phyloP scores from a whole-genome alignment of 2,329 filamentous ascomycete genomes.

The Xylaria hypoxylon region DNA sequence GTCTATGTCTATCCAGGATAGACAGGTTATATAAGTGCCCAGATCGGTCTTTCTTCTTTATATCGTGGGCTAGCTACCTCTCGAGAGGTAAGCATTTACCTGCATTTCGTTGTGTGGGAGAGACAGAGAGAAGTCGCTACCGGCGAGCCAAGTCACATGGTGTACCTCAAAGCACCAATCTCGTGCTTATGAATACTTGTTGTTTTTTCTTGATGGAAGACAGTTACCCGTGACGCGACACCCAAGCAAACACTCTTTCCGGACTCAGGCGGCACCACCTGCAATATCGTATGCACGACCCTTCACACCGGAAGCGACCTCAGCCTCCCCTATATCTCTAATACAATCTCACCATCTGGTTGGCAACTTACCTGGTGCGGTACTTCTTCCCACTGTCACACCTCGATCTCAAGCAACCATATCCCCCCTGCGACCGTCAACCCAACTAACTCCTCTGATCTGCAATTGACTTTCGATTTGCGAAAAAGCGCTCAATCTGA shows the following conservation, averaged over 20 bases:
- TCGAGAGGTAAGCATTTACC: too few species aligned
- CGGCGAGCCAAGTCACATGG: background rate
- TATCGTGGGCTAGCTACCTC: background rate
- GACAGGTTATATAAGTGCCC: background rate
- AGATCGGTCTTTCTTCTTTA: background rate
- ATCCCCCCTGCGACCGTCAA: constrained; percentile 1
- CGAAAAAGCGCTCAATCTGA: background rate
- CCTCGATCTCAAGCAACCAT: background rate
- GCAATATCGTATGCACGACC: background rate
- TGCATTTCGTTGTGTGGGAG: background rate
- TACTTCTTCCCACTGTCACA: constrained; percentile 5
- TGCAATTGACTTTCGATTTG: background rate
- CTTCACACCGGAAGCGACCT: background rate
- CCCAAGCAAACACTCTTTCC: constrained; percentile 12
- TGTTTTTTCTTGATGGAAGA: background rate
- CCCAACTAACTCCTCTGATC: background rate
- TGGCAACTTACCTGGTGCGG: background rate
- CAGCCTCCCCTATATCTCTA: background rate
- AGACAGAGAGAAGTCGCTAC: constrained; percentile 9
- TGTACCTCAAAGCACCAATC: background rate
- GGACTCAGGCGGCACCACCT: background rate
- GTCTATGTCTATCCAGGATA: background rate
- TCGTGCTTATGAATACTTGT: background rate
- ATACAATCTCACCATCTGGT: background rate
- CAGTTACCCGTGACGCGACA: background rate